phyloP scores from a whole-genome alignment of 768 basidiomycete genomes.

The Podaxis sp. region DNA sequence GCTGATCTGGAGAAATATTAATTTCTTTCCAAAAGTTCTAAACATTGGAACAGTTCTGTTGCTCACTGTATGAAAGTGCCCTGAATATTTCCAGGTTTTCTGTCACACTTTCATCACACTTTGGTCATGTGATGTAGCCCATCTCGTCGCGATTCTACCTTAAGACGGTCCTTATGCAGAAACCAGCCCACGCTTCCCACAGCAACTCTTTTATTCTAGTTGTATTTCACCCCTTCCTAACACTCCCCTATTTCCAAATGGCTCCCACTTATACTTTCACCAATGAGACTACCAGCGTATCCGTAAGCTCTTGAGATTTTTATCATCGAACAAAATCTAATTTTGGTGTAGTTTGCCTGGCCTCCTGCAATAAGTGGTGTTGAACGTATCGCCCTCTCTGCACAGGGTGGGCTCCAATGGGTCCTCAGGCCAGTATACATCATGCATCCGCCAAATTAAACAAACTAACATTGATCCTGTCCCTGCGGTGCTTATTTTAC shows the following conservation, averaged over 20 bases:
- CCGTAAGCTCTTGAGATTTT: background rate
- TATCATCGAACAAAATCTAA: background rate
- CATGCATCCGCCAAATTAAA: too few relatives aligned
- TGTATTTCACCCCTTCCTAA: background rate
- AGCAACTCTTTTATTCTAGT: background rate
- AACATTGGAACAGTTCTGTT: too few relatives aligned
- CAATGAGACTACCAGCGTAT: constrained; percentile 9
- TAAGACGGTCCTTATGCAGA: too few relatives aligned
- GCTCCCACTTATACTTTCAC: background rate
- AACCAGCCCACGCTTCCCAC: background rate
- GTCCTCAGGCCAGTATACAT: constrained; percentile 36
- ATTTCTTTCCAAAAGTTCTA: too few relatives aligned
- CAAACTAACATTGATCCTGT: too few relatives aligned
- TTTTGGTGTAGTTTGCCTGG: background rate
- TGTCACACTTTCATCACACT: too few relatives aligned
- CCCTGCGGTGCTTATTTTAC: too few relatives aligned
- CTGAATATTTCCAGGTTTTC: too few relatives aligned
- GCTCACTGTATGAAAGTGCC: too few relatives aligned
- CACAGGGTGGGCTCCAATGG: background rate
- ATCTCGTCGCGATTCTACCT: too few relatives aligned
- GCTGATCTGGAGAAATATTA: too few relatives aligned
- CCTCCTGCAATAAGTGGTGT: background rate
- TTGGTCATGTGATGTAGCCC: too few relatives aligned
- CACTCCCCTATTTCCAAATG: background rate
- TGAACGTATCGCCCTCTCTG: background rate